Evolutionary conservation across 163 green algal genomes (phyloP), one percentile per base, ranked within the genome.

Genomic region (Prototheca cutis): DNA sequence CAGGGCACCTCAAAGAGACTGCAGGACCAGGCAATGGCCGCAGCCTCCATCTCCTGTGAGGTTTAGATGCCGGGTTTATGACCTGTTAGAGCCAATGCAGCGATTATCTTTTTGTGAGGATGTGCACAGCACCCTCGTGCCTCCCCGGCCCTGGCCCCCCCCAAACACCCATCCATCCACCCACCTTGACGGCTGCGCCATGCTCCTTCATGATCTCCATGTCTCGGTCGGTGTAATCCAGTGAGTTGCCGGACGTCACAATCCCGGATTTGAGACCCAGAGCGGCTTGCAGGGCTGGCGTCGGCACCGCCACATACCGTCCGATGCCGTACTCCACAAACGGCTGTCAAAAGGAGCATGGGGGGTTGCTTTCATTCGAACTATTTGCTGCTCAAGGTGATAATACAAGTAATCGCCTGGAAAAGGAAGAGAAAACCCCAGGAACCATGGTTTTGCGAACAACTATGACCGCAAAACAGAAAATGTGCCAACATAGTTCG

Each of bases 21-120:
- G 8, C 78, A 81, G 25, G 78, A 67, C 85, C 85, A 94, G 0
- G 84, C 83, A 40, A 94, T 82, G 21, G 80, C 84, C 4, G 85
- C 86, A 2, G 80, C 86, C 67, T 96, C 89, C 89, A 96, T 96
- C 71, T 96, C 89, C 72, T 78, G 58, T 25, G 47, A n/a, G n/a
- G n/a, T n/a, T n/a, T n/a, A n/a, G n/a, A n/a, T n/a, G n/a, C n/a
- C n/a, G n/a, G n/a, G n/a, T n/a, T n/a, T n/a, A n/a, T n/a, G n/a
- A n/a, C n/a, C n/a, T n/a, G n/a, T n/a, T n/a, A n/a, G n/a, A n/a
- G n/a, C n/a, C n/a, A n/a, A n/a, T n/a, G n/a, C n/a, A n/a, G n/a
- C n/a, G n/a, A n/a, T n/a, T n/a, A n/a, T n/a, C n/a, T n/a, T n/a
- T n/a, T n/a, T n/a, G n/a, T n/a, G n/a, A n/a, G n/a, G n/a, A 15